phyloP scores from a whole-genome alignment of 2,329 filamentous ascomycete species.

The Pseudonectria foliicola region DNA sequence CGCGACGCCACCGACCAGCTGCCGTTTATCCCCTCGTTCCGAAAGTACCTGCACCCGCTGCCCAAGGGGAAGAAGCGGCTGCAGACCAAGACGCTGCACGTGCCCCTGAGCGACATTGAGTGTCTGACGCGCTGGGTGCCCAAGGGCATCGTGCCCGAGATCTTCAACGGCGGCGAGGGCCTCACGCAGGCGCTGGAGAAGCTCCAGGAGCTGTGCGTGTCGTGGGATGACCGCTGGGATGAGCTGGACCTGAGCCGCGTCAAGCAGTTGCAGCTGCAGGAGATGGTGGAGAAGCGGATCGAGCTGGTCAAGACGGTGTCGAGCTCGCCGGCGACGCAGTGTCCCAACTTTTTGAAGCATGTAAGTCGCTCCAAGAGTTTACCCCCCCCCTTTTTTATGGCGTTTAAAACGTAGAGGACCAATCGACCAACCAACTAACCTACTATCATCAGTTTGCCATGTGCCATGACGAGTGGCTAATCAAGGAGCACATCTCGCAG shows the following conservation, averaged over 20 bases:
- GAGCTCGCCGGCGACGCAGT: slow-evolving; percentile 58
- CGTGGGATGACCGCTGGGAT: slow-evolving; percentile 74
- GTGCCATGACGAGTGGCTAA: slow-evolving; percentile 94
- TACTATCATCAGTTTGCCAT: slow-evolving; percentile 69
- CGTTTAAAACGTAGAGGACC: too few relatives aligned
- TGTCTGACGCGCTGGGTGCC: slow-evolving; percentile 67
- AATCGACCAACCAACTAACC: too few relatives aligned
- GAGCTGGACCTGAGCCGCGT: slow-evolving; percentile 78
- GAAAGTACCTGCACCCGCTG: slow-evolving; percentile 58
- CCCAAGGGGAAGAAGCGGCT: slow-evolving; percentile 62
- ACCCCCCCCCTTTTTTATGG: too few relatives aligned
- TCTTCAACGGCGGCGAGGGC: slow-evolving; percentile 46
- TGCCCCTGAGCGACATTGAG: slow-evolving; percentile 74
- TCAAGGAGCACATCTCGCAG: slow-evolving; percentile 86
- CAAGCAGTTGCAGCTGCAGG: slow-evolving; percentile 74
- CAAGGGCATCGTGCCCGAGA: slow-evolving; percentile 52
- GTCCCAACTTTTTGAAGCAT: slow-evolving; percentile 79
- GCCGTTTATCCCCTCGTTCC: slow-evolving; percentile 70
- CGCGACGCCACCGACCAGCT: slow-evolving; percentile 79
- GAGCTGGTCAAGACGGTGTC: slow-evolving; percentile 58
- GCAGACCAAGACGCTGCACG: slow-evolving; percentile 57
- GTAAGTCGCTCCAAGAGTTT: too few relatives aligned
- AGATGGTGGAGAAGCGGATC: slow-evolving; percentile 66
- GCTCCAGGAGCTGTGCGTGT: slow-evolving; percentile 60
- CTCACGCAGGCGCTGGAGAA: slow-evolving; percentile 55